Evolutionary conservation across 345 rosid species (phyloP), one percentile per base, ranked within the genome.

Genomic region (Arabis hirsuta): DNA sequence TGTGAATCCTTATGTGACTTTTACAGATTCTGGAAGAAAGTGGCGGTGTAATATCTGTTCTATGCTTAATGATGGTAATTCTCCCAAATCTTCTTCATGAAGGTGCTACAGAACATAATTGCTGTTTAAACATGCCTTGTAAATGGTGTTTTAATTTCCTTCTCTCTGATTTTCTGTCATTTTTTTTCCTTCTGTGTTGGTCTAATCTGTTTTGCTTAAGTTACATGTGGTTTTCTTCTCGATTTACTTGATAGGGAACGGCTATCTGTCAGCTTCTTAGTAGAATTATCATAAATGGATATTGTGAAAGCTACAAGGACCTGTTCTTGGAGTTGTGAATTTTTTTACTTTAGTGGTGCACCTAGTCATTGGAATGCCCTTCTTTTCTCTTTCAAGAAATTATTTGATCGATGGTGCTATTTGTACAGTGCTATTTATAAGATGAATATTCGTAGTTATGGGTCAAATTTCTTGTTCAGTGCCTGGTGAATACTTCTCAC

Each of bases 11-110:
- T 86, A 80, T 77, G 90, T 96, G 72, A 82, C 86, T 4, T 96
- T 96, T 82, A 80, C 95, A 0, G 99, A 96, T 83, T 84, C 92
- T 67, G 99, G 99, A 82, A 86, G 97, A 76, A 96, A 96, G 84
- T 96, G 99, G 99, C 91, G 98, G 19, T 96, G 99, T 86, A 96
- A 96, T 84, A 86, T 96, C 61, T 96, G 98, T 78, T 63, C 91
- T 46, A 79, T 92, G 72, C 95, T 86, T 39, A 96, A 96, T 82
- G 99, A 96, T 36, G 99, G 99, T 96, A 86, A 82, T 32, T 66
- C 54, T 14, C 65, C 47, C 38, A 38, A 24, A 41, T 47, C 50
- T 22, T 20, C 39, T 22, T 55, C 32, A 56, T 31, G 22, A 41
- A 14, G 12, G 20, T 59, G 68, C 20, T 51, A 51, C 39, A 50